A percentile compares a stretch with the other conserved stretches of the same genome.
Evolutionary conservation across 805 yeast genomes (phyloP).

Genomic region (Myxozyma kluyveri): DNA sequence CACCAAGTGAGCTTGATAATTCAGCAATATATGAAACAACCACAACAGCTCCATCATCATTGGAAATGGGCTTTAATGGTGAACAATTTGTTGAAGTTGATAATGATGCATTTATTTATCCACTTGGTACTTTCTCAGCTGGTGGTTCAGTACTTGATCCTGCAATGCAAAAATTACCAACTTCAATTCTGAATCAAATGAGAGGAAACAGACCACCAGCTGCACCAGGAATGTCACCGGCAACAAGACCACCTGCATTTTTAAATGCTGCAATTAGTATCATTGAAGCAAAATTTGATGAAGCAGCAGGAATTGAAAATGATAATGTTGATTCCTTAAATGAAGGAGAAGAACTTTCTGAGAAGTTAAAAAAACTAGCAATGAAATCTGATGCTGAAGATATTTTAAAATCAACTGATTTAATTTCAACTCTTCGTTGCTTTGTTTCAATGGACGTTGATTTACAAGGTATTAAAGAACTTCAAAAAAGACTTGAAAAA

Average conservation of each 20-base stretch:
- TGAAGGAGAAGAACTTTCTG: neutral
- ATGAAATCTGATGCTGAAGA: no score
- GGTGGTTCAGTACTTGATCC: constrained; percentile 20
- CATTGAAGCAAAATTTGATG: constrained; percentile 16
- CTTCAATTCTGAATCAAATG: constrained; percentile 11
- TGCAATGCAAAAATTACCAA: constrained; percentile 14
- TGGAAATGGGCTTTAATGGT: neutral
- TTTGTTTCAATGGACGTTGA: constrained; percentile 15
- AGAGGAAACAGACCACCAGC: constrained; percentile 21
- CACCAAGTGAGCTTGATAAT: neutral
- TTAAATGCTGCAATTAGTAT: constrained; percentile 16
- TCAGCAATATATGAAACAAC: neutral
- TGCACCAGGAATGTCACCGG: constrained; percentile 14
- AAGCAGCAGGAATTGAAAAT: neutral
- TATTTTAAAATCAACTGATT: constrained; percentile 10
- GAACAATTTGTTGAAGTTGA: constrained; percentile 3
- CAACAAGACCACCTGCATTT: constrained; percentile 6
- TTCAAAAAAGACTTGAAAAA: constrained; percentile 13
- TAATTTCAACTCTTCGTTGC: constrained; percentile 15
- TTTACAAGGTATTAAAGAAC: constrained; percentile 14
- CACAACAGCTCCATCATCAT: neutral
- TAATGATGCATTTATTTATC: constrained; percentile 7
- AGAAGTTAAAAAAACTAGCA: neutral
- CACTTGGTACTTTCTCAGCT: constrained; percentile 19
- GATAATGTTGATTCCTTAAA: neutral